Conservation (phyloP, 768 basidiomycete species). For the Rhizopogon roseolus region DNA sequence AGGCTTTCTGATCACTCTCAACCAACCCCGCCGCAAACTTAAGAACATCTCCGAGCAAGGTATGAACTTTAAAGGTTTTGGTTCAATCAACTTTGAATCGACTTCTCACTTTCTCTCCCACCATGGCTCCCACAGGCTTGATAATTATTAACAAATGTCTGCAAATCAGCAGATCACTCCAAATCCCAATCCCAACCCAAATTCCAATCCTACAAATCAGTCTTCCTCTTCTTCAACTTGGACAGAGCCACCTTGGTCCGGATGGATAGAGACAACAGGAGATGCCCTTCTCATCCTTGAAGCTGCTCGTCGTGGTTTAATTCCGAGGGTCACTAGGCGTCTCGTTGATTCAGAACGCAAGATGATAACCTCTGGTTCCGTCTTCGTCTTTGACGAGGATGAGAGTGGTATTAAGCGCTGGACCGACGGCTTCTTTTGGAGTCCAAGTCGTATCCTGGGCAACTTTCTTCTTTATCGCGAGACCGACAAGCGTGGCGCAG, state of each 20-base stretch:
- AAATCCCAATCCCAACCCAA: slow-evolving; percentile 12
- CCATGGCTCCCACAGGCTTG: slow-evolving; percentile 9
- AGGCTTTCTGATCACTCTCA: slow-evolving; percentile 25
- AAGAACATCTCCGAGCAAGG: slow-evolving; percentile 40
- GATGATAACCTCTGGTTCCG: slow-evolving; percentile 90
- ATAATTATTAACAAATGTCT: slow-evolving; percentile 22
- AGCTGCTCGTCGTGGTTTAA: slow-evolving; percentile 83
- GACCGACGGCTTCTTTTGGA: slow-evolving; percentile 98
- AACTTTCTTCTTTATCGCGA: slow-evolving; percentile 96
- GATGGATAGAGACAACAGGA: slow-evolving; percentile 93
- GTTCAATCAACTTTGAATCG: slow-evolving; percentile 36
- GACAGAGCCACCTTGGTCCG: slow-evolving; percentile 89
- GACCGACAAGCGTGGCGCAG: slow-evolving; percentile 76
- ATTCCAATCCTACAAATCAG: slow-evolving; percentile 12
- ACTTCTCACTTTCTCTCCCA: slow-evolving; percentile 9
- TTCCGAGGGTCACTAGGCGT: slow-evolving; percentile 87
- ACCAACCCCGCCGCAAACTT: slow-evolving; percentile 56
- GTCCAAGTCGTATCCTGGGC: slow-evolving; percentile 85
- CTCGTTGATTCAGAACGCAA: slow-evolving; percentile 89
- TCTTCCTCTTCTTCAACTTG: slow-evolving; percentile 45
- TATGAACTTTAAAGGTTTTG: slow-evolving; percentile 41
- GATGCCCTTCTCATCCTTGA: slow-evolving; percentile 97
- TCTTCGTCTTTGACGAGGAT: slow-evolving; percentile 97
- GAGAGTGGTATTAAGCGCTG: slow-evolving; percentile 97
- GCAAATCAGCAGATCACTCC: slow-evolving; percentile 25